Conservation (phyloP, 805 yeast species). For the Monosporozyma servazzii region DNA sequence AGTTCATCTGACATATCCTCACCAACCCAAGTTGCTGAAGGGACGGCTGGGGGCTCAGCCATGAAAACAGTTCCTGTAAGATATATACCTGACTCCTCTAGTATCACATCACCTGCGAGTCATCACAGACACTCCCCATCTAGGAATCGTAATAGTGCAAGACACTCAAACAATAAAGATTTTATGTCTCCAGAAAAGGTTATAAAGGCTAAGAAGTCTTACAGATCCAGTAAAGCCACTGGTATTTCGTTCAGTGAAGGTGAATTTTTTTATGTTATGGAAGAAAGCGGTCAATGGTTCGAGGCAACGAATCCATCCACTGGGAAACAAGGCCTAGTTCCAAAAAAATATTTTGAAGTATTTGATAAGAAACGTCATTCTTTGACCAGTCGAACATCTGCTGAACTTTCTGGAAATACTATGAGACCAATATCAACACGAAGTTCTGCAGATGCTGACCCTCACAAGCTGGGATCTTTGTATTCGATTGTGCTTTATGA, state of each 20-base stretch:
- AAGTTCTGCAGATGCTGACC: slow-evolving; percentile 7
- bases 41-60: slow-evolving; percentile 14
- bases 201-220: slow-evolving; percentile 71
- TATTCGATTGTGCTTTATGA: slow-evolving; percentile 84
- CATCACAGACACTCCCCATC: slow-evolving; percentile 6
- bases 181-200: slow-evolving; percentile 55
- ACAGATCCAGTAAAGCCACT: slow-evolving; percentile 68
- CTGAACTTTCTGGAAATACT: neutral
- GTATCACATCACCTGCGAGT: slow-evolving; percentile 1
- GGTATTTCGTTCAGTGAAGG: slow-evolving; percentile 74
- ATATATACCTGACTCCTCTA: slow-evolving; percentile 6
- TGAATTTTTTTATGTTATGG: slow-evolving; percentile 78
- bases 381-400: slow-evolving; percentile 5
- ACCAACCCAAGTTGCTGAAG: slow-evolving; percentile 21
- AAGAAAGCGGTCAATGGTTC: slow-evolving; percentile 64
- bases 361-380: slow-evolving; percentile 50
- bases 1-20: slow-evolving; percentile 31
- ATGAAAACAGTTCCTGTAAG: slow-evolving; percentile 22
- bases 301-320: slow-evolving; percentile 84
- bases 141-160: slow-evolving; percentile 1
- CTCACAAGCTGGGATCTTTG: slow-evolving; percentile 35
- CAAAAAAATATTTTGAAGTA: slow-evolving; percentile 72
- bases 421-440: slow-evolving; percentile 3
- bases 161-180: slow-evolving; percentile 9
- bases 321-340: slow-evolving; percentile 75